Base-by-base conservation (phyloP, 345 rosid species). In the Kernera saxatilis region DNA sequence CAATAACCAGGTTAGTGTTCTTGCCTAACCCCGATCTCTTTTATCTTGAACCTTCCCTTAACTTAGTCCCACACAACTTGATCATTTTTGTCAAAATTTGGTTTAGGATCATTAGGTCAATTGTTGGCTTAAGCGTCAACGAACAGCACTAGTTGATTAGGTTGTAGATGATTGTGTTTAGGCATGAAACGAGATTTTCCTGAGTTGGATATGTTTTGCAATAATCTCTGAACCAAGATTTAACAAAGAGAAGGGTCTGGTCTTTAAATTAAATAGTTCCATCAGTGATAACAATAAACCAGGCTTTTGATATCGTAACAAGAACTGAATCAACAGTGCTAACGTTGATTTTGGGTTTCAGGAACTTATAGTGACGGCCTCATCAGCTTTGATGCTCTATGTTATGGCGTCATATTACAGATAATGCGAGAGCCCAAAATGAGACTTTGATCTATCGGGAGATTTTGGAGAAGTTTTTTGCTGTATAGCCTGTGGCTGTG, bases 1-100 rank as follows among this genome's bases (percentile, higher is more conserved):
- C 82, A 88, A 89, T 74, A 94, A 87, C 77, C 99, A 91, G 95
- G 99, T 89, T 83, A 5, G 72, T 67, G 27, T 64, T 50, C 52
- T 56, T 9, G 57, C 51, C 5, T 48, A n/a, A 36, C 70, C 19
- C 10, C 59, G 27, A 69, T 60, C 10, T 40, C 25, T 50, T 37
- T n/a, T 45, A 8, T 8, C 30, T 37, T 43, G 19, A 2, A 14
- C 58, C 36, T 66, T 45, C 8, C 6, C 59, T 33, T 40, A 19
- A 26, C 8, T 64, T 36, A 29, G 21, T 22, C 54, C 25, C 44
- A 23, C 15, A 23, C 25, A 21, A 62, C 8, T 27, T 48, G 52
- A 55, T 45, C 12, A 73, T 29, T 52, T 40, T 27, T 41, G 33
- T 52, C 23, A 39, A 30, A 37, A 60, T 1, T 1, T 33, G 21